A percentile compares a stretch with the other conserved stretches of the same genome.
Conservation (phyloP, 2,329 filamentous ascomycete species). For the Epichloe baconii region DNA sequence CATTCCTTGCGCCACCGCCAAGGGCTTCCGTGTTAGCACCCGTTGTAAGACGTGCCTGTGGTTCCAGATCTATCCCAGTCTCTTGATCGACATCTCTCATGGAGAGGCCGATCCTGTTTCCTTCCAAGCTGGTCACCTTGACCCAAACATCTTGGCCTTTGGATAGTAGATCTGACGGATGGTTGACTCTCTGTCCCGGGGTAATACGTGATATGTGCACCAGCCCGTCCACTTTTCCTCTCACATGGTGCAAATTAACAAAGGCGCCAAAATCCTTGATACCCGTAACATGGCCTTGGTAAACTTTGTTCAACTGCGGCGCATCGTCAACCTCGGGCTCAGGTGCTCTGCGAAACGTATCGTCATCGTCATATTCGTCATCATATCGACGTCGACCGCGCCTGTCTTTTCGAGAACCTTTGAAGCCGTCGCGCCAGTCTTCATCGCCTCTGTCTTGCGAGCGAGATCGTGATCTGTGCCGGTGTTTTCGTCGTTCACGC, state of each 20-base stretch:
- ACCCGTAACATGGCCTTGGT: slow-evolving; percentile 79
- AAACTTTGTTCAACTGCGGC: slow-evolving; percentile 75
- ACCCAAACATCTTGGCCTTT: slow-evolving; percentile 78
- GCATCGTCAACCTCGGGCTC: slow-evolving; percentile 66
- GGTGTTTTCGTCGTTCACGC: slow-evolving; percentile 26
- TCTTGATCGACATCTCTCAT: slow-evolving; percentile 97
- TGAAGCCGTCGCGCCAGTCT: slow-evolving; percentile 28
- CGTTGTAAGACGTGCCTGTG: slow-evolving; percentile 65
- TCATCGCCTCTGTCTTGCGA: slow-evolving; percentile 29
- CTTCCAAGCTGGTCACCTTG: slow-evolving; percentile 81
- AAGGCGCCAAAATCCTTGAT: slow-evolving; percentile 95
- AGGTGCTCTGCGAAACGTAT: slow-evolving; percentile 52
- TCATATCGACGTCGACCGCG: slow-evolving; percentile 26
- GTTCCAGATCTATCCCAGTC: slow-evolving; percentile 71
- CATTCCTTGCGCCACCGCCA: slow-evolving; percentile 48
- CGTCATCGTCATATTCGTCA: slow-evolving; percentile 32
- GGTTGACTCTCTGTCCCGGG: slow-evolving; percentile 74
- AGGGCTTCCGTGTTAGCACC: slow-evolving; percentile 82
- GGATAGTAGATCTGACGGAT: slow-evolving; percentile 77
- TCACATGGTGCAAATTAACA: slow-evolving; percentile 78
- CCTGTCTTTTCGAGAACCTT: slow-evolving; percentile 18
- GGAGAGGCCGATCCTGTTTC: slow-evolving; percentile 68
- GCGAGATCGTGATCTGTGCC: slow-evolving; percentile 24
- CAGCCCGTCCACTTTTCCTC: slow-evolving; percentile 79
- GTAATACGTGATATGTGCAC: slow-evolving; percentile 88